Conservation (phyloP, 352 stramenopile species). For the Globisporangium mamillatum region DNA sequence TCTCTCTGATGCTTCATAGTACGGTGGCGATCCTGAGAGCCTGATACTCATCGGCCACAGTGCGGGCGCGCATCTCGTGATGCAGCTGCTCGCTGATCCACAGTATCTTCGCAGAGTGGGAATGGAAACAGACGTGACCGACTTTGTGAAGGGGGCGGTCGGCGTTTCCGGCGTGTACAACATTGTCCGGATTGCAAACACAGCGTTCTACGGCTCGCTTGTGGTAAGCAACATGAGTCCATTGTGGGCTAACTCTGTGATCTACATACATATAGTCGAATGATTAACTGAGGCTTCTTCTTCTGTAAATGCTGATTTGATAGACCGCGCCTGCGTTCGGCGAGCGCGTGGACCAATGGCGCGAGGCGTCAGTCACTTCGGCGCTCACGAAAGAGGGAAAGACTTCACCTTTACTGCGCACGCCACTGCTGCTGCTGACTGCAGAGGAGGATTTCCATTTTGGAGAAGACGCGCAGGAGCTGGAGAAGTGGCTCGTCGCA, state of each 20-base stretch:
- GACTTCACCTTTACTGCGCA: conserved; percentile 43
- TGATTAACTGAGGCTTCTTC: neutral
- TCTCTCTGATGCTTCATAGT: conserved; percentile 27
- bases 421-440: conserved; percentile 58
- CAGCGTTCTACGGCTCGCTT: conserved; percentile 63
- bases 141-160: conserved; percentile 51
- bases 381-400: conserved; percentile 37
- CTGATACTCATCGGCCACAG: conserved; percentile 73
- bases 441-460: conserved; percentile 83
- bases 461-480: conserved; percentile 60
- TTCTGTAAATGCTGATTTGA: neutral
- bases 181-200: conserved; percentile 75
- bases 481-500: conserved; percentile 54
- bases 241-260: too few species aligned
- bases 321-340: conserved; percentile 68
- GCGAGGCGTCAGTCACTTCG: conserved; percentile 61
- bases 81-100: conserved; percentile 64
- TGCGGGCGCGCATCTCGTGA: conserved; percentile 74
- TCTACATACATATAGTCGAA: neutral
- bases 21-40: conserved; percentile 59
- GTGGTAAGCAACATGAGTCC: conserved; percentile 20
- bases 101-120: conserved; percentile 40
- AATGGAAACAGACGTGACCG: conserved; percentile 28
- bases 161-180: conserved; percentile 87
- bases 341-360: conserved; percentile 57